These are phyloP conservation scores for Cucumis variabilis DNA, from an alignment of 331 rosid genomes.

Conservation along the genomic window DNA sequence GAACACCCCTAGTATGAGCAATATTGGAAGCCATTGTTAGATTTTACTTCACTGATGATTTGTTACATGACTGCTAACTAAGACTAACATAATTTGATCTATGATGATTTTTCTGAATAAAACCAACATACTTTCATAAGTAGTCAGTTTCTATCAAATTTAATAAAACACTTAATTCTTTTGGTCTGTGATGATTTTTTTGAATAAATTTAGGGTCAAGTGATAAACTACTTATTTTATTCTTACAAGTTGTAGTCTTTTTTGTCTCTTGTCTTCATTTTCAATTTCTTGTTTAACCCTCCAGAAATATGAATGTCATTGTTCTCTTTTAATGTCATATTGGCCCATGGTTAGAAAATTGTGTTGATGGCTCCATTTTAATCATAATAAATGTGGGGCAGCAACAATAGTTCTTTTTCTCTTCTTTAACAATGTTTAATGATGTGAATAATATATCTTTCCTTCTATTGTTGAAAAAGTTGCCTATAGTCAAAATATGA, in stretches of 20 bases:
- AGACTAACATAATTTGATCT: too few species aligned
- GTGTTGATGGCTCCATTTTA: conserved; percentile 18
- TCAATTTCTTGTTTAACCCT: conserved; percentile 14
- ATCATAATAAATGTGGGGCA: conserved; percentile 3
- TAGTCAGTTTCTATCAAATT: not conserved
- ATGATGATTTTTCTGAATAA: too few species aligned
- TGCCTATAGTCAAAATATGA: conserved; percentile 14
- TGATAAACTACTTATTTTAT: not conserved
- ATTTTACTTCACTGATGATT: too few species aligned
- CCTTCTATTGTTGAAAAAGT: conserved; percentile 20
- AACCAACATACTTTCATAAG: too few species aligned
- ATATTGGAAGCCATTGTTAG: too few species aligned
- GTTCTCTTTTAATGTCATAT: not conserved
- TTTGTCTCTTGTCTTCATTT: not conserved
- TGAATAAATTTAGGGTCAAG: not conserved
- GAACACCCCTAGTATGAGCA: too few species aligned
- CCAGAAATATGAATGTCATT: not conserved
- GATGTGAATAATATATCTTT: conserved; percentile 29
- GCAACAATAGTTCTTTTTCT: conserved; percentile 27
- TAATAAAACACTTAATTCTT: not conserved
- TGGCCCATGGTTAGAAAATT: conserved; percentile 8
- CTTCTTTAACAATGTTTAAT: conserved; percentile 27
- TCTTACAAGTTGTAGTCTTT: not conserved
- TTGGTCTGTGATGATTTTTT: too few species aligned
- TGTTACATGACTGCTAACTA: too few species aligned